Conservation (phyloP, 768 basidiomycete genomes). For the Leccinum uliginosum region DNA sequence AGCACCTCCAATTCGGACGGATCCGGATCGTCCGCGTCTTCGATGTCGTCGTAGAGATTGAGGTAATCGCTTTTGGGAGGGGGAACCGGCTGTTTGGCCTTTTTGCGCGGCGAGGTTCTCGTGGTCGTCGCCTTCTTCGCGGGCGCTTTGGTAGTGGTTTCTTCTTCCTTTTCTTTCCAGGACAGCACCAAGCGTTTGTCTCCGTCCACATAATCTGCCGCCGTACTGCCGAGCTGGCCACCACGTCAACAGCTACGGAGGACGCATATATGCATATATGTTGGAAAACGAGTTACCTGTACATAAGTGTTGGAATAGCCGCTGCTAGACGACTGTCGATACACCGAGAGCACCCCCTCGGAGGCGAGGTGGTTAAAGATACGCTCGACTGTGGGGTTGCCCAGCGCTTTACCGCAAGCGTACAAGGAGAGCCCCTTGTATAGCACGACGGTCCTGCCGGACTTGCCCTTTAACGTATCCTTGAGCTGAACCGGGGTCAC, state of each 20-base stretch:
- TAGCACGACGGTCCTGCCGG: constrained; percentile 37
- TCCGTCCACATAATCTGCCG: constrained; percentile 19
- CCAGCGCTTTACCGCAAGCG: constrained; percentile 50
- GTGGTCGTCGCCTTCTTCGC: constrained; percentile 7
- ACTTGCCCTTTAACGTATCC: constrained; percentile 64
- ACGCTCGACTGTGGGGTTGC: constrained; percentile 56
- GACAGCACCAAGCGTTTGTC: constrained; percentile 18
- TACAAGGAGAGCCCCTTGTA: constrained; percentile 46
- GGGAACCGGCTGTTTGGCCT: constrained; percentile 18
- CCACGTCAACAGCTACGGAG: not conserved
- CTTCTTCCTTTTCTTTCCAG: constrained; percentile 24
- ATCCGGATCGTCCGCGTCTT: constrained; percentile 21
- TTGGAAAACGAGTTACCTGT: constrained; percentile 33
- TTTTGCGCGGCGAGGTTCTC: constrained; percentile 13
- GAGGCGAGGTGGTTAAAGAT: constrained; percentile 55
- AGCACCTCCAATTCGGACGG: constrained; percentile 16
- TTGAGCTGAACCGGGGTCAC: constrained; percentile 60
- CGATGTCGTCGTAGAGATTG: constrained; percentile 28
- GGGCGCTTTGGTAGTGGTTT: not conserved
- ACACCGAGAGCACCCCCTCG: constrained; percentile 44
- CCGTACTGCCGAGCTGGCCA: constrained; percentile 16
- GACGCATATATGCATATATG: not conserved
- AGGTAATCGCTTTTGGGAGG: not conserved
- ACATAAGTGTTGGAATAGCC: constrained; percentile 53
- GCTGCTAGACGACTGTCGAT: constrained; percentile 41